phyloP scores from a whole-genome alignment of 805 yeast genomes.

The Geotrichum ghanense region DNA sequence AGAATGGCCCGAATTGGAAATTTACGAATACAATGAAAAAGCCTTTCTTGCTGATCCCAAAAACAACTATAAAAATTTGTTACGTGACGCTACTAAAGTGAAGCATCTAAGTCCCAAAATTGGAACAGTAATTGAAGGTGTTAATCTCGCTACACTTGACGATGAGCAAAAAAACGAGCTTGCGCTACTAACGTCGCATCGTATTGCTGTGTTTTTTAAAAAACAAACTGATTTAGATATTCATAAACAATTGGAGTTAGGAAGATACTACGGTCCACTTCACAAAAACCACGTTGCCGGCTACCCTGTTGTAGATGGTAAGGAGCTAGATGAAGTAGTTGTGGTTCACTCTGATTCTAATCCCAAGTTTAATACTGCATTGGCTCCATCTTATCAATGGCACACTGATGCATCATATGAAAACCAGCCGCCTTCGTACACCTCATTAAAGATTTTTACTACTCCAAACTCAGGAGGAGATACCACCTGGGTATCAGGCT shows the following conservation, averaged over 20 bases:
- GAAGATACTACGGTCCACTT: constrained; percentile 19
- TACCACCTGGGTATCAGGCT: constrained; percentile 62
- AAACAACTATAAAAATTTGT: no score
- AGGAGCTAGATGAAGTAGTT: constrained; percentile 33
- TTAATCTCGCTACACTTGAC: constrained; percentile 44
- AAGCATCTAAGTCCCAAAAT: constrained; percentile 46
- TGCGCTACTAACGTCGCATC: constrained; percentile 51
- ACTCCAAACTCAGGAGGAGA: constrained; percentile 64
- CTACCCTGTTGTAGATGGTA: constrained; percentile 23
- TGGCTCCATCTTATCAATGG: no score
- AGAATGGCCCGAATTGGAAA: constrained; percentile 20
- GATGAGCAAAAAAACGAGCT: constrained; percentile 53
- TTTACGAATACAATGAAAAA: no score
- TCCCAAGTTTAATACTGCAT: neutral
- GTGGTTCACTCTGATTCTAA: constrained; percentile 12
- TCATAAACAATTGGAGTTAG: constrained; percentile 20
- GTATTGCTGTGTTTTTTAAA: no score
- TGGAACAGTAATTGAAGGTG: constrained; percentile 46
- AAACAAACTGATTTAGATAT: constrained; percentile 23
- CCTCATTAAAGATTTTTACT: no score
- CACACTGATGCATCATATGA: no score
- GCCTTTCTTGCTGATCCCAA: no score
- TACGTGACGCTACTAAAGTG: no score
- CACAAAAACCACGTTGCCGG: constrained; percentile 24
- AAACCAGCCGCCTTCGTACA: no score